Percentiles rank a stretch among this genome's conserved stretches.
These are phyloP conservation scores for Obelidium mucronatum DNA, from an alignment of 192 early-diverging fungal genomes.

Conservation along the genomic window DNA sequence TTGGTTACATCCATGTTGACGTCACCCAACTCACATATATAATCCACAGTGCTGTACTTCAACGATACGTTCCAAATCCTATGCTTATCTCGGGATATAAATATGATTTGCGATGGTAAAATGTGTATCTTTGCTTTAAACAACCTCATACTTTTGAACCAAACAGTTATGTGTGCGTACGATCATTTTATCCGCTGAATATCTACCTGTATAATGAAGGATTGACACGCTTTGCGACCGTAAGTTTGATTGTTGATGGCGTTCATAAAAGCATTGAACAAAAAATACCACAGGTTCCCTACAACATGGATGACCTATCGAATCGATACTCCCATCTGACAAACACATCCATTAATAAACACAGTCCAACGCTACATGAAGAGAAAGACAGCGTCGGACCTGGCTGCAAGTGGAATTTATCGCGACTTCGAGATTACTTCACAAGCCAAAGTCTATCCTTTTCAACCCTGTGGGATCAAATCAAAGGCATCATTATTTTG, in stretches of 20 bases:
- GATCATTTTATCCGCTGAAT: conserved; percentile 48
- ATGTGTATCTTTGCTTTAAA: not conserved
- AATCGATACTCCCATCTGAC: conserved; percentile 57
- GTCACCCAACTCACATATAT: conserved; percentile 5
- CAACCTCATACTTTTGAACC: not conserved
- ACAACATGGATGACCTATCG: conserved; percentile 33
- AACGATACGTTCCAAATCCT: conserved; percentile 54
- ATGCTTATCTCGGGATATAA: conserved; percentile 59
- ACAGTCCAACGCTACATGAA: conserved; percentile 41
- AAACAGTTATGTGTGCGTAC: conserved; percentile 54
- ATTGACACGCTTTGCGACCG: conserved; percentile 55
- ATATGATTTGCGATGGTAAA: conserved; percentile 58
- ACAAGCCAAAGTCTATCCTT: conserved; percentile 23
- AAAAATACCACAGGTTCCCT: conserved; percentile 26
- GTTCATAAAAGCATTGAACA: too few species aligned
- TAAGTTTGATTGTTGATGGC: too few species aligned
- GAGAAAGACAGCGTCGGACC: conserved; percentile 50
- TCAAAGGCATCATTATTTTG: conserved; percentile 46
- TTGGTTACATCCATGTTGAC: too few species aligned
- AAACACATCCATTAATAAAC: conserved; percentile 64
- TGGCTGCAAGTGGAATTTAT: conserved; percentile 55
- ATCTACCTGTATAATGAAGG: conserved; percentile 57
- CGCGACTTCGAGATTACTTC: conserved; percentile 40
- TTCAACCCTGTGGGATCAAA: conserved; percentile 42
- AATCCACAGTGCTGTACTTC: conserved; percentile 47